These are phyloP conservation scores for Schizochytrium sp. DNA, from an alignment of 108 stramenopile species.

Conservation along the genomic window DNA sequence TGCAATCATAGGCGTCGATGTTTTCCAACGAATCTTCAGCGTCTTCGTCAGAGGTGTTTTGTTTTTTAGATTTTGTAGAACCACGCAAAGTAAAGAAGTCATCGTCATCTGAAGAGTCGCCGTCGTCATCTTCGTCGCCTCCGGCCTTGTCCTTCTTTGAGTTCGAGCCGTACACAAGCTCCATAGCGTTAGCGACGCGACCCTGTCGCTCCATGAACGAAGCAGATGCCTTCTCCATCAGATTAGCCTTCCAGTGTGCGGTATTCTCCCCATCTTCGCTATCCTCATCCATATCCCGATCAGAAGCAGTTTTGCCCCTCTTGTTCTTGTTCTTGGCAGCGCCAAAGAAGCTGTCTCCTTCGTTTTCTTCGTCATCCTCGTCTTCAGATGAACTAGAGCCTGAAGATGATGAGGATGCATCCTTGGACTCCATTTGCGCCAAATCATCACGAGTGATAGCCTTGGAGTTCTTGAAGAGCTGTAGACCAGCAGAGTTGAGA, in stretches of 20 bases:
- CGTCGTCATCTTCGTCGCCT: constrained; percentile 69
- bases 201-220: constrained; percentile 61
- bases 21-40: constrained; percentile 61
- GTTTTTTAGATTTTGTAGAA: constrained; percentile 1
- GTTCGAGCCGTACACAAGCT: constrained; percentile 69
- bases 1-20: constrained; percentile 57
- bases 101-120: constrained; percentile 66
- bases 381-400: constrained; percentile 58
- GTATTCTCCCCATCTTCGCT: constrained; percentile 65
- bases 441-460: constrained; percentile 68
- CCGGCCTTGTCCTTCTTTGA: constrained; percentile 60
- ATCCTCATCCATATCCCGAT: constrained; percentile 49
- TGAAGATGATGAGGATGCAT: neutral
- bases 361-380: constrained; percentile 62
- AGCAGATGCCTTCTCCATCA: constrained; percentile 64
- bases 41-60: constrained; percentile 39
- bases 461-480: constrained; percentile 84
- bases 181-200: constrained; percentile 64
- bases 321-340: constrained; percentile 13
- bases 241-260: constrained; percentile 65
- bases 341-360: neutral
- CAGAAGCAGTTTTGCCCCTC: neutral
- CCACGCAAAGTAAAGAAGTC: constrained; percentile 35
- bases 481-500: constrained; percentile 82
- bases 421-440: constrained; percentile 45